Base-by-base conservation (phyloP, 768 basidiomycete species). In the Phanerodontia chrysosporium region DNA sequence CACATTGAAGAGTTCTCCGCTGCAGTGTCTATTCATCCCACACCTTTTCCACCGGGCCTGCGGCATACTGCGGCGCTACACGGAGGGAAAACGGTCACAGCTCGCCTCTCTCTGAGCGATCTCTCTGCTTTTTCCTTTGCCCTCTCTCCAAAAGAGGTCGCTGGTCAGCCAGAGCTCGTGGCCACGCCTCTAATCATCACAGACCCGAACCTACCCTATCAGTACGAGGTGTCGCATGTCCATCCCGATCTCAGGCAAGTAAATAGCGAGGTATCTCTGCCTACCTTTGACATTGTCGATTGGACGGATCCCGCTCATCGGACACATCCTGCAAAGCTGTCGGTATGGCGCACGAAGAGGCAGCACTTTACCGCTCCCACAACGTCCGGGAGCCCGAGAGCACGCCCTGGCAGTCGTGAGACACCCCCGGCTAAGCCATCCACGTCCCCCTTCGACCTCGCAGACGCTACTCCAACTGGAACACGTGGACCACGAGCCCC, bases 181-280 rank as follows among this genome's bases (percentile, higher is more conserved):
- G 81, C 85, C 25, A 78, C 80, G 14, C 93, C 93, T 13, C 72
- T 96, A 45, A 66, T 96, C 18, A 80, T 94, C 49, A 85, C 84
- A 10, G 94, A 95, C 66, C 79, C 78, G n/a, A 72, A 83, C 61
- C 80, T 95, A 18, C 68, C 76, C 14, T 72, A 71, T 6, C 88
- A 90, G 60, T 89, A 89, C 69, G 63, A 76, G 35, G 53, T 68
- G 21, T 58, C 60, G 6, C 82, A 83, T 65, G 49, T 66, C 44
- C 80, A 82, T 56, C 81, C 81, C 9, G 57, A 62, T 28, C 62
- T 58, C 22, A 51, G 27, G 28, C 44, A 45, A 32, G 3, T 42
- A n/a, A 45, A 32, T 28, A 25, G 22, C 35, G 45, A 2, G 18
- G 32, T 56, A 16, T 58, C 58, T 4, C 72, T 87, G 48, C 88